Conservation (phyloP, 768 basidiomycete species). For the Lactifluus pinguis region DNA sequence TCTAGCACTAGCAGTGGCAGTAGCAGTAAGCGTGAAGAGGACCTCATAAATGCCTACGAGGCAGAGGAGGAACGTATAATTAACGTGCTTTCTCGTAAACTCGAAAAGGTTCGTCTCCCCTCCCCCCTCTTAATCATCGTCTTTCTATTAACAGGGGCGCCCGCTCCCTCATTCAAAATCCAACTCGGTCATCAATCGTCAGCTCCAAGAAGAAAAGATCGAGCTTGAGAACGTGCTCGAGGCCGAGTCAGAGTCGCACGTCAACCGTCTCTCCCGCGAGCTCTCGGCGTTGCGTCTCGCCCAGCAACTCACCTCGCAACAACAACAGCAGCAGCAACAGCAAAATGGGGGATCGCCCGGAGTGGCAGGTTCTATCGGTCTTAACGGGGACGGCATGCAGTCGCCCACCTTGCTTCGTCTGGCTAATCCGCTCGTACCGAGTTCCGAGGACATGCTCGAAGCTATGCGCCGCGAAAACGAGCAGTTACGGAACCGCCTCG, state of each 20-base stretch:
- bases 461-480: slow-evolving; percentile 77
- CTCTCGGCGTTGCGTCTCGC: slow-evolving; percentile 53
- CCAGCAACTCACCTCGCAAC: slow-evolving; percentile 38
- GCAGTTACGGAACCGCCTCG: slow-evolving; percentile 52
- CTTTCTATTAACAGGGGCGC: not conserved
- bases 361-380: slow-evolving; percentile 8
- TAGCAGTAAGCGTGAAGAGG: slow-evolving; percentile 48
- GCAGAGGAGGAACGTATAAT: slow-evolving; percentile 87
- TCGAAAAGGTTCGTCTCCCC: slow-evolving; percentile 55
- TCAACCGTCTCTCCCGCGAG: slow-evolving; percentile 66
- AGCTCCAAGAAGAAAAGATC: slow-evolving; percentile 83
- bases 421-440: slow-evolving; percentile 30
- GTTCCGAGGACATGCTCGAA: slow-evolving; percentile 56
- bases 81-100: slow-evolving; percentile 71
- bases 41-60: slow-evolving; percentile 80
- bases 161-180: not conserved
- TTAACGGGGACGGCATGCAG: slow-evolving; percentile 20
- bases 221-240: slow-evolving; percentile 73
- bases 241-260: slow-evolving; percentile 80
- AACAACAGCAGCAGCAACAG: not conserved
- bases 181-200: not conserved
- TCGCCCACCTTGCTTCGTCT: slow-evolving; percentile 14
- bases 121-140: not conserved
- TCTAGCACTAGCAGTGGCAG: slow-evolving; percentile 42
- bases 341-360: slow-evolving; percentile 21